Percentiles rank a stretch among this genome's conserved stretches.
phyloP scores from a whole-genome alignment of 108 stramenopile genomes.

The Pseudonitzschia pungens region DNA sequence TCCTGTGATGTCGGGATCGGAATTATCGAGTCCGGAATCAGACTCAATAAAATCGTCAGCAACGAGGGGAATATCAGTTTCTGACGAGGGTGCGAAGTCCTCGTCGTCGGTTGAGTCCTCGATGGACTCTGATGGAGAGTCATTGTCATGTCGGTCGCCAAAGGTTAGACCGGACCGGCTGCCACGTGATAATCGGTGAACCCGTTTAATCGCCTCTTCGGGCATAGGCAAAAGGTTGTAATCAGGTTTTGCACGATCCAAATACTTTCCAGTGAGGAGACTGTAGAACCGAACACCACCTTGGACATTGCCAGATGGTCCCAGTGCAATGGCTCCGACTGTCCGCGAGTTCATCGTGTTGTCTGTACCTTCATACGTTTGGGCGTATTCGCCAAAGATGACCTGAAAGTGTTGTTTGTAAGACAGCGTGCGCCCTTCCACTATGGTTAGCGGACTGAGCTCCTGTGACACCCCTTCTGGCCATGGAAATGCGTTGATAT shows the following conservation, averaged over 20 bases:
- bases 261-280: constrained; percentile 3
- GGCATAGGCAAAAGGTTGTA: constrained; percentile 2
- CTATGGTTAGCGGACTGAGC: too few species aligned
- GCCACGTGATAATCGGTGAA: not conserved
- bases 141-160: not conserved
- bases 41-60: not conserved
- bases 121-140: too few species aligned
- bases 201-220: not conserved
- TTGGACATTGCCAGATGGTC: constrained; percentile 19
- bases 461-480: constrained; percentile 22
- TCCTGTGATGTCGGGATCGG: not conserved
- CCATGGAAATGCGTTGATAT: constrained; percentile 31
- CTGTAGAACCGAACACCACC: constrained; percentile 11
- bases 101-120: not conserved
- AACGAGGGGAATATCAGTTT: not conserved
- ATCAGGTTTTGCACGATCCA: constrained; percentile 5
- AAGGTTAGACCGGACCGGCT: not conserved
- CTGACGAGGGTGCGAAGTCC: not conserved
- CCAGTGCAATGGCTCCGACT: too few species aligned
- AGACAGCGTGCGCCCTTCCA: too few species aligned
- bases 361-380: too few species aligned
- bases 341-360: too few species aligned
- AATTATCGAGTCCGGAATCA: not conserved
- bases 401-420: too few species aligned
- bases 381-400: too few species aligned